These are phyloP conservation scores for Suhomyces maxii DNA, from an alignment of 1,139 yeast genomes.

Conservation along the genomic window DNA sequence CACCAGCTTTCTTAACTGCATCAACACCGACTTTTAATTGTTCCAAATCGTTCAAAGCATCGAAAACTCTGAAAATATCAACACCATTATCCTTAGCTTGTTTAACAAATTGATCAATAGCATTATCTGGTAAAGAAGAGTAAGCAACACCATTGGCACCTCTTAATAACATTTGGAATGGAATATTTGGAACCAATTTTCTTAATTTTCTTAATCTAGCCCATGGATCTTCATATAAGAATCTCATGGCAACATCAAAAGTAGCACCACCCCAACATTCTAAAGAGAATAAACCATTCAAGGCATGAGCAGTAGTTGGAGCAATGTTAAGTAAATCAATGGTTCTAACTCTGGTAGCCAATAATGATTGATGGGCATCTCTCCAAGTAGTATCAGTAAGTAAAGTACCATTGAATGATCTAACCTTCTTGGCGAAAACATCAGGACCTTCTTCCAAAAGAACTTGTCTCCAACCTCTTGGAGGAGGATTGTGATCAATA, in stretches of 20 bases:
- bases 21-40: conserved; percentile 97
- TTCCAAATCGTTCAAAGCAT: conserved; percentile 93
- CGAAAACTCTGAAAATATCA: conserved; percentile 96
- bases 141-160: conserved; percentile 99
- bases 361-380: conserved; percentile 98
- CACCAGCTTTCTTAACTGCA: conserved; percentile 97
- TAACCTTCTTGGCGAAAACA: conserved; percentile 82
- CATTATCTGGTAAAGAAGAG: conserved; percentile 96
- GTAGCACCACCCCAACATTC: conserved; percentile 99
- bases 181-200: conserved; percentile 92
- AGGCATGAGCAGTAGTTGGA: conserved; percentile 87
- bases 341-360: conserved; percentile 97
- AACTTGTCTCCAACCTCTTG: conserved; percentile 90
- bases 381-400: conserved; percentile 99
- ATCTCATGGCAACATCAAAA: conserved; percentile 97
- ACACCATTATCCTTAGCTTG: conserved; percentile 97
- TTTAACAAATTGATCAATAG: conserved; percentile 91
- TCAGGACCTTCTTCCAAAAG: conserved; percentile 84
- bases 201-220: conserved; percentile 86
- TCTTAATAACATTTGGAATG: conserved; percentile 97
- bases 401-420: conserved; percentile 81
- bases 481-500: conserved; percentile 53
- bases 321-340: conserved; percentile 90
- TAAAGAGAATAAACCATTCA: conserved; percentile 86
- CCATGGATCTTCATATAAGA: conserved; percentile 99